These are phyloP conservation scores for Agaricales sp. DNA, from an alignment of 1,284 basidiomycete genomes.

Conservation along the genomic window DNA sequence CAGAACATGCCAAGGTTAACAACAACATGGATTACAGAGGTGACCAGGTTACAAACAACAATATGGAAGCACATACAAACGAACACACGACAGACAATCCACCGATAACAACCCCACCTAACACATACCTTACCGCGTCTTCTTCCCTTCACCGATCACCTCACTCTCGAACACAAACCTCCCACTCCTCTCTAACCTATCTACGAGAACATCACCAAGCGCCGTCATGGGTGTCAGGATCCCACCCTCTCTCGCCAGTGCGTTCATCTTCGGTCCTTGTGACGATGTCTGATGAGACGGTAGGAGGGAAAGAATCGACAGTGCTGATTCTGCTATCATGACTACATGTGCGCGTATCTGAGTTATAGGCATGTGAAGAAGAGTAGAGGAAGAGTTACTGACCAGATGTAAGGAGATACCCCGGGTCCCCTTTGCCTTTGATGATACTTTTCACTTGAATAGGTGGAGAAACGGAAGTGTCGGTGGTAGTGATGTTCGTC, in stretches of 20 bases:
- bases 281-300: neutral
- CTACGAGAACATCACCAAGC: constrained; percentile 62
- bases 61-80: too few species aligned
- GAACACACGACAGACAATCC: too few species aligned
- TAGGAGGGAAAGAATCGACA: constrained; percentile 42
- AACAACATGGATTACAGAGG: too few species aligned
- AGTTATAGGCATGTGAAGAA: neutral
- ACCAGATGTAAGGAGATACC: constrained; percentile 65
- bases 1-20: too few species aligned
- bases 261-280: constrained; percentile 31
- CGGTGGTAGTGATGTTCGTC: constrained; percentile 41
- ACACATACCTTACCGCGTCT: neutral
- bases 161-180: constrained; percentile 44
- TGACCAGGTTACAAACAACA: too few species aligned
- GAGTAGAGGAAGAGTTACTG: constrained; percentile 14
- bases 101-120: too few species aligned
- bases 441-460: constrained; percentile 16
- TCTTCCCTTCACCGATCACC: constrained; percentile 19
- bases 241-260: constrained; percentile 54
- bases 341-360: constrained; percentile 29
- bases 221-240: constrained; percentile 72
- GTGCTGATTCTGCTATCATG: constrained; percentile 68
- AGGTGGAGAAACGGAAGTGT: constrained; percentile 18
- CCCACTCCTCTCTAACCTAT: constrained; percentile 48
- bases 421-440: constrained; percentile 67